A percentile compares a stretch with the other conserved stretches of the same genome.
These are phyloP conservation scores for Helicocarpus griseus DNA, from an alignment of 2,329 filamentous ascomycete species.

Conservation along the genomic window DNA sequence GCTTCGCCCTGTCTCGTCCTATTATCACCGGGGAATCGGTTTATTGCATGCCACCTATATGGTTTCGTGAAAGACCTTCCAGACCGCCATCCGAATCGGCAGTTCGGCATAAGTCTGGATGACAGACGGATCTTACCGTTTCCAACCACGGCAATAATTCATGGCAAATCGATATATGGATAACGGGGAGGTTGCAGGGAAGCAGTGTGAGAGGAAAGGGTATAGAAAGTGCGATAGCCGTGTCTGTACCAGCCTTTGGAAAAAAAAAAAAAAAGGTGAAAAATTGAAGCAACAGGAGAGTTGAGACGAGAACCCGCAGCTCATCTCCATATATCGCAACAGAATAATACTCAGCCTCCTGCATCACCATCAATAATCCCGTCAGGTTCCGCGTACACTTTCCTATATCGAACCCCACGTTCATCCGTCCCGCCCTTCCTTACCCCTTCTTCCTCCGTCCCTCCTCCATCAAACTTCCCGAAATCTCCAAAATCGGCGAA, in stretches of 20 bases:
- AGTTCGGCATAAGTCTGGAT: neutral
- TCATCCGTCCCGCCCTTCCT: neutral
- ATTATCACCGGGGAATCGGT: neutral
- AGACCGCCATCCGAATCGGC: neutral
- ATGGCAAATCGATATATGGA: neutral
- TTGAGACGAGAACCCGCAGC: neutral
- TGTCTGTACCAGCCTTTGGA: too few relatives aligned
- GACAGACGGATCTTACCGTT: neutral
- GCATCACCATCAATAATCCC: neutral
- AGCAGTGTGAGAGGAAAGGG: too few relatives aligned
- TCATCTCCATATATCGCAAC: neutral
- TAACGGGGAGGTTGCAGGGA: neutral
- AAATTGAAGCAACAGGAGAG: too few relatives aligned
- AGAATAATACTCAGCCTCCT: neutral
- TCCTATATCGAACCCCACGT: neutral
- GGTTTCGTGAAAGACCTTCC: too few relatives aligned
- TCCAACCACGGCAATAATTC: neutral
- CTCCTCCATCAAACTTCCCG: neutral
- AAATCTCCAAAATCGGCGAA: neutral
- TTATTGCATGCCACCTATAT: neutral
- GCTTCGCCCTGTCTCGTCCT: neutral
- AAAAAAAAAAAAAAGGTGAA: too few relatives aligned
- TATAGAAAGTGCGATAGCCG: too few relatives aligned
- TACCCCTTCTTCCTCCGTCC: neutral
- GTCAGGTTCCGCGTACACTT: conserved; percentile 1